Base-by-base conservation (phyloP, 2,329 filamentous ascomycete species). In the Sporothrix inflata region DNA sequence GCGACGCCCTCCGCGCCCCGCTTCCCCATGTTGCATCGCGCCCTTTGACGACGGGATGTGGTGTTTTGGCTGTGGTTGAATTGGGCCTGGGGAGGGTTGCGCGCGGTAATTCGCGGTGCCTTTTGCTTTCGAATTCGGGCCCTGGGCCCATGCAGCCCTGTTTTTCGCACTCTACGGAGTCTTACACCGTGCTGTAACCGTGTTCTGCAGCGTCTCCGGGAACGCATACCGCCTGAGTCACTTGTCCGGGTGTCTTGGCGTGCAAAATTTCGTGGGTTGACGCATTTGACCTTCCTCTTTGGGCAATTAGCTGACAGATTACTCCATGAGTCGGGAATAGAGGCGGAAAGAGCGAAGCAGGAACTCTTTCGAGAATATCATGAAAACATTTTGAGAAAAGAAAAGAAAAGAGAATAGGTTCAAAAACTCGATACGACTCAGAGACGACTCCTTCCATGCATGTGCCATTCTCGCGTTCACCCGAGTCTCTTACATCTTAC, bases 1-100 rank as follows among this genome's bases (percentile, higher is more conserved):
- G n/a, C 12, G 47, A 45, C 60, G 60, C 60, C 60, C 60, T 63
- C 12, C 12, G 21, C 16, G n/a, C 38, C 57, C 57, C 60, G 38
- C 38, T 16, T 63, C 12, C 60, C 60, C 38, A 27, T 63, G 60
- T 63, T 45, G 60, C 60, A 63, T 45, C n/a, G 38, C 60, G 60
- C 60, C 60, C 60, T 45, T 27, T 65, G 55, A 65, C 11, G 6
- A 16, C 21, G 19, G 30, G 27, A 30, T 60, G 30, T 40, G 30
- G 30, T 16, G 16, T 38, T 4, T 40, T n/a, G n/a, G 19, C 19
- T 63, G 14, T 21, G 6, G 21, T 65, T 21, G 21, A 45, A 19
- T 65, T 45, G 24, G 24, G 38, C 38, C 38, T 21, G 38, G 42
- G 60, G 5, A 24, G 12, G 34, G 21, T 65, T 2, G 38, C 38